A percentile compares a stretch with the other conserved stretches of the same genome.
These are phyloP conservation scores for Aspergillus neoniger DNA, from an alignment of 2,329 filamentous ascomycete genomes.

Conservation along the genomic window DNA sequence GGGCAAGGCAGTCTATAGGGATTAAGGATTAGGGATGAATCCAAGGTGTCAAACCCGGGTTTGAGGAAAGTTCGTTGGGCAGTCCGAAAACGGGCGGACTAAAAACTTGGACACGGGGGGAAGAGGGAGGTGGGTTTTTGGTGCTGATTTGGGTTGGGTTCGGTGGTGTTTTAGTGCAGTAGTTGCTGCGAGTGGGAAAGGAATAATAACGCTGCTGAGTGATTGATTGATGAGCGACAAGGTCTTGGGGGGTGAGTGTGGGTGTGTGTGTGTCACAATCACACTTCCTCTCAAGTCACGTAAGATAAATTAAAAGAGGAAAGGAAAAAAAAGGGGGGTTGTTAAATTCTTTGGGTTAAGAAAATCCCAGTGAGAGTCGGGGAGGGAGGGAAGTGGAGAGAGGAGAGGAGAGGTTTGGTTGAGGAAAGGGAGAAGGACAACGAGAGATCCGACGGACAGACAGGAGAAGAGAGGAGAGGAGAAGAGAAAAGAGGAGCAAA, in stretches of 20 bases:
- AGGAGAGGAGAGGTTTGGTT: constrained; percentile 2
- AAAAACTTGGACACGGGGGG: constrained; percentile 12
- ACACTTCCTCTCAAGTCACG: neutral
- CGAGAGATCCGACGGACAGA: constrained; percentile 11
- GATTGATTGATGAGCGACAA: neutral
- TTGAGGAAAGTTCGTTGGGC: constrained; percentile 14
- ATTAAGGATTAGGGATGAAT: constrained; percentile 7
- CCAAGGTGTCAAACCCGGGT: neutral
- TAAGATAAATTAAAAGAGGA: neutral
- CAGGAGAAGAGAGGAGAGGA: constrained; percentile 10
- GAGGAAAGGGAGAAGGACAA: constrained; percentile 12
- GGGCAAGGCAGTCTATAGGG: constrained; percentile 1
- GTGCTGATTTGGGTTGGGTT: neutral
- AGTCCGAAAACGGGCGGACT: constrained; percentile 21
- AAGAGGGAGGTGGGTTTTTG: neutral
- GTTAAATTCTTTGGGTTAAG: neutral
- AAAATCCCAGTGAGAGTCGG: neutral
- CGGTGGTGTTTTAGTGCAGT: neutral
- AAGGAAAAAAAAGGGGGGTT: neutral
- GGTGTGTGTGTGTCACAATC: constrained; percentile 1
- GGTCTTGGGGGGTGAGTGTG: neutral
- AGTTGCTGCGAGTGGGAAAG: neutral
- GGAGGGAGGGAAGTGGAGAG: neutral
- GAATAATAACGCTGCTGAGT: neutral
- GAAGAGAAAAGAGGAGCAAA: constrained; percentile 9